phyloP scores from a whole-genome alignment of 2,329 filamentous ascomycete species.

The Raffaelea albimanens region DNA sequence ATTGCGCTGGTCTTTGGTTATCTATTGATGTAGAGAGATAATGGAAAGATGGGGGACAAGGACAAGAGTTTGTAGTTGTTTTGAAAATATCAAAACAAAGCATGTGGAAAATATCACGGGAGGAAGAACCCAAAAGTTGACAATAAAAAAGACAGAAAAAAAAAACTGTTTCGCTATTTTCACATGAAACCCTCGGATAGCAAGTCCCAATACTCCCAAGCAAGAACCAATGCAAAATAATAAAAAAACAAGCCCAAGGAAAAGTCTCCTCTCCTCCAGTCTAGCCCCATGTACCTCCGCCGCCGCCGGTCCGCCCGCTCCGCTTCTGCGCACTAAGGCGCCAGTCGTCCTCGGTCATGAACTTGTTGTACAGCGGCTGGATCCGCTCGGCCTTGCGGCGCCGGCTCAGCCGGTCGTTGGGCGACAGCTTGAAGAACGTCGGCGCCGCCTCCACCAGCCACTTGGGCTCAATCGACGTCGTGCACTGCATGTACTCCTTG shows the following conservation, averaged over 20 bases:
- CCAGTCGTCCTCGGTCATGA: conserved; percentile 90
- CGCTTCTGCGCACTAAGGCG: conserved; percentile 78
- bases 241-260: background rate
- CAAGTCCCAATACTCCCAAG: too few species aligned
- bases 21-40: too few species aligned
- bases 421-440: conserved; percentile 96
- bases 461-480: conserved; percentile 88
- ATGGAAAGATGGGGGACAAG: too few species aligned
- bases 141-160: too few species aligned
- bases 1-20: too few species aligned
- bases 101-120: too few species aligned
- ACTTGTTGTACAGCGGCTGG: conserved; percentile 89
- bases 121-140: too few species aligned
- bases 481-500: conserved; percentile 97
- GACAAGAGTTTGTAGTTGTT: too few species aligned
- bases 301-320: conserved; percentile 71
- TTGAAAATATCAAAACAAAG: too few species aligned
- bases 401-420: conserved; percentile 78
- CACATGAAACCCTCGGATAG: too few species aligned
- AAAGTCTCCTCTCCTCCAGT: background rate
- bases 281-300: conserved; percentile 92
- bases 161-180: too few species aligned
- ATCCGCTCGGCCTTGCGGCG: conserved; percentile 90
- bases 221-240: too few species aligned
- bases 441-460: conserved; percentile 93